Base-by-base conservation (phyloP, 2,329 filamentous ascomycete species). In the Ophiocordyceps australis region DNA sequence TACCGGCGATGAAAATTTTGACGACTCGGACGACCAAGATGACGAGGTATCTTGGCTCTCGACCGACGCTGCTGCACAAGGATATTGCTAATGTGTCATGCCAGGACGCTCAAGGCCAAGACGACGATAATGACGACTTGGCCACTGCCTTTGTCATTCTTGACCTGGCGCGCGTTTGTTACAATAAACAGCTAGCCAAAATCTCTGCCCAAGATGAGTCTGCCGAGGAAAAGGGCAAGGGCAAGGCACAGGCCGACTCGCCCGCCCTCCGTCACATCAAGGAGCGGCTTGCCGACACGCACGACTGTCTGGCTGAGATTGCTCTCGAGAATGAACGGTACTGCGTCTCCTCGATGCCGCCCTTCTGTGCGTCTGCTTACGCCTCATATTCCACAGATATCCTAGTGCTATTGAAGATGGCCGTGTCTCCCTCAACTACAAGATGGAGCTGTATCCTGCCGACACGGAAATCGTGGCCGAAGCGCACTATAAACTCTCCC, bases 261-360 rank as follows among this genome's bases (percentile, higher is more conserved):
- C 50, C 54, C 21, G 38, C 46, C 3, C 35, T 59, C 22, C 54
- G 62, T 35, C 70, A 78, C 32, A 60, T 85, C 42, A 85, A 83
- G 50, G 81, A 92, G 50, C 73, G 82, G 29, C 65, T 95, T 18
- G 82, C 82, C 32, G 89, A 98, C 45, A 92, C 82, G 7, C 82
- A 94, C 47, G 85, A 94, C 46, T 66, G 93, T 29, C 77, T 95
- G 33, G 80, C 85, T 8, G 89, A 98, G 52, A 94, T 98, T 33
- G 91, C 79, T n/a, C 62, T 98, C 16, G 89, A 98, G 55, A 93
- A 89, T 38, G 89, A 95, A 53, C 74, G 78, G 57, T 73, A 54
- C 31, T 49, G 33, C 22, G 12, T 26, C 22, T 7, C 21, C 12
- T 12, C 10, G n/a, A 25, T 26, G 29, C 11, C 16, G 7, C 16